Evolutionary conservation across 2,329 filamentous ascomycete genomes (phyloP), one percentile per base, ranked within the genome.

Genomic region (Taxawa tesnikishii): DNA sequence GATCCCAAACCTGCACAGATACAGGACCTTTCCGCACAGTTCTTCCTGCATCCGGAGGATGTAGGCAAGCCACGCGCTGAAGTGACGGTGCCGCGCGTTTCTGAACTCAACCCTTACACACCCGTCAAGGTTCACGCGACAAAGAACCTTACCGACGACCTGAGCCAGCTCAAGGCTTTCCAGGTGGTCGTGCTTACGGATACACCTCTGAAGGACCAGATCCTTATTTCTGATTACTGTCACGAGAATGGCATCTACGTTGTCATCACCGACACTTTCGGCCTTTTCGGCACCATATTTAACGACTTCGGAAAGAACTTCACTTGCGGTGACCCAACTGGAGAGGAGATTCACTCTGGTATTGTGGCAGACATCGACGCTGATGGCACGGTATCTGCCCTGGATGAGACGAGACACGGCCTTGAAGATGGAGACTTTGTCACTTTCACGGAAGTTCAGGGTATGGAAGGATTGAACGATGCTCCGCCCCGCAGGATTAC

Each of bases 241-340:
- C 90, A 96, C 58, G 66, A 79, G 40, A 93, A 96, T 57, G 81
- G 83, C 41, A 94, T 98, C 45, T 94, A 83, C 54, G 63, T 98
- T 24, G 77, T 94, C 30, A 73, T 84, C 34, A 75, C 83, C 5
- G 87, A 94, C 51, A 93, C 83, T 0, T 94, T 83, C 49, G 90
- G 90, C 43, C 70, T 98, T 18, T 98, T 98, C 52, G 90, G 90
- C 31, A 83, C 79, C 43, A 81, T 98, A 45, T 98, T 98, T 63
- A 94, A 87, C 49, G 90, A 98, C 52, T 98, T 98, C 53, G 90
- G 90, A 45, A 76, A 88, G 50, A 83, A 90, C 49, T 98, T 98
- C 58, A 84, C 83, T 4, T 75, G 90, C 33, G 78, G 84, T 42
- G 90, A 98, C 51, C 65, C 85, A 4, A 96, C 82, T 10, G 90